phyloP scores from a whole-genome alignment of 768 basidiomycete species.

The Boletus eberwhitei region DNA sequence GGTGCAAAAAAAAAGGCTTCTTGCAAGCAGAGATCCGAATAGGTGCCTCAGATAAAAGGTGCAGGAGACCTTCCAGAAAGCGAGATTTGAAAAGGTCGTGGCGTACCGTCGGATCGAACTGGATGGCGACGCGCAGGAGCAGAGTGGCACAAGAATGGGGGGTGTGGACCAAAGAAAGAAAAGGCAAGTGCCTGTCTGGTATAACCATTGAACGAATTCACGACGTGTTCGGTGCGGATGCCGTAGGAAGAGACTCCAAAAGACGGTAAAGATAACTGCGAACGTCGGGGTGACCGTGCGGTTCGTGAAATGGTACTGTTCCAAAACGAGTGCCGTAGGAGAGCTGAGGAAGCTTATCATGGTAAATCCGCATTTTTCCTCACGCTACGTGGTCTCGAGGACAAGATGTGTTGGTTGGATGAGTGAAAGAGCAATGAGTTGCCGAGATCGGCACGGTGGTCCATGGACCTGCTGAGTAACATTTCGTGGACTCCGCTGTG shows the following conservation, averaged over 20 bases:
- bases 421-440: too few species aligned
- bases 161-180: not conserved
- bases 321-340: conserved; percentile 6
- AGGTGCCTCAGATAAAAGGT: conserved; percentile 4
- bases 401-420: not conserved
- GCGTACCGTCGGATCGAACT: conserved; percentile 2
- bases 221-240: conserved; percentile 10
- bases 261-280: not conserved
- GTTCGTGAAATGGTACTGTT: not conserved
- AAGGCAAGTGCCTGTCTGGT: not conserved
- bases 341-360: conserved; percentile 21
- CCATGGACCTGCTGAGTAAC: conserved; percentile 28
- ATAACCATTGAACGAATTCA: conserved; percentile 2
- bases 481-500: conserved; percentile 6
- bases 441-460: conserved; percentile 16
- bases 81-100: conserved; percentile 1
- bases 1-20: not conserved
- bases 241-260: not conserved
- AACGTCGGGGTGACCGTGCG: not conserved
- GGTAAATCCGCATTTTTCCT: conserved; percentile 15
- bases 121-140: conserved; percentile 5
- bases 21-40: not conserved
- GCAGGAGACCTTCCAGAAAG: not conserved
- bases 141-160: conserved; percentile 18
- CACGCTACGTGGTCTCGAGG: not conserved